These are phyloP conservation scores for Infundibulicybe gibba DNA, from an alignment of 768 basidiomycete species.

Conservation along the genomic window DNA sequence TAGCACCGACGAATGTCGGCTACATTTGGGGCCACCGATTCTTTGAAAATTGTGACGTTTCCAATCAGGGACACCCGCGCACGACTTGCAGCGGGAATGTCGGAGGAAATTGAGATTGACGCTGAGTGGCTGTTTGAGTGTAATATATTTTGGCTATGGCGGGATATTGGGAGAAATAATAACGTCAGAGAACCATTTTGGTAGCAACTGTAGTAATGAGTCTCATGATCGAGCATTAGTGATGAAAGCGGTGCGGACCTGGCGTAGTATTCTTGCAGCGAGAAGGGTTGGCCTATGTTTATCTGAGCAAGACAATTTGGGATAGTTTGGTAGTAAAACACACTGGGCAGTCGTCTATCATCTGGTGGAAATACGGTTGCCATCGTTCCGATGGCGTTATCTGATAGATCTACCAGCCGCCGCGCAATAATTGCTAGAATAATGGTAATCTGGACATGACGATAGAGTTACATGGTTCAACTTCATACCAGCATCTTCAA, in stretches of 20 bases:
- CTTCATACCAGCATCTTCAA: conserved; percentile 43
- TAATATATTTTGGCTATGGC: conserved; percentile 47
- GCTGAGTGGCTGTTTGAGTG: conserved; percentile 33
- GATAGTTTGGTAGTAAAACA: conserved; percentile 2
- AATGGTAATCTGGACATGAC: background rate
- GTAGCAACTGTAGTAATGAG: conserved; percentile 33
- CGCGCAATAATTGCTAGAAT: conserved; percentile 38
- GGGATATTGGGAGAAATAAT: conserved; percentile 51
- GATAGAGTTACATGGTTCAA: background rate
- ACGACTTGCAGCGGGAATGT: conserved; percentile 35
- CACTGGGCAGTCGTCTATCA: conserved; percentile 35
- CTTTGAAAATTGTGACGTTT: conserved; percentile 39
- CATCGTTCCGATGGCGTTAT: conserved; percentile 41
- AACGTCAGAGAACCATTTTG: conserved; percentile 50
- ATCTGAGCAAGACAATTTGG: background rate
- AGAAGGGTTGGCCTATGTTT: conserved; percentile 38
- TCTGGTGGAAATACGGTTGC: conserved; percentile 43
- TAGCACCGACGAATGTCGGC: conserved; percentile 36
- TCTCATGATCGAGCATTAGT: background rate
- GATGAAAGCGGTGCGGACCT: conserved; percentile 10
- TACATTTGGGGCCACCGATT: conserved; percentile 24
- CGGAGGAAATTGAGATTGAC: conserved; percentile 38
- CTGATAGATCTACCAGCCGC: conserved; percentile 32
- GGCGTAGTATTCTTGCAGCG: conserved; percentile 54
- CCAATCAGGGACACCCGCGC: conserved; percentile 50